Conservation (phyloP, 148 eudicot genomes). For the Chenopodium formosanum region DNA sequence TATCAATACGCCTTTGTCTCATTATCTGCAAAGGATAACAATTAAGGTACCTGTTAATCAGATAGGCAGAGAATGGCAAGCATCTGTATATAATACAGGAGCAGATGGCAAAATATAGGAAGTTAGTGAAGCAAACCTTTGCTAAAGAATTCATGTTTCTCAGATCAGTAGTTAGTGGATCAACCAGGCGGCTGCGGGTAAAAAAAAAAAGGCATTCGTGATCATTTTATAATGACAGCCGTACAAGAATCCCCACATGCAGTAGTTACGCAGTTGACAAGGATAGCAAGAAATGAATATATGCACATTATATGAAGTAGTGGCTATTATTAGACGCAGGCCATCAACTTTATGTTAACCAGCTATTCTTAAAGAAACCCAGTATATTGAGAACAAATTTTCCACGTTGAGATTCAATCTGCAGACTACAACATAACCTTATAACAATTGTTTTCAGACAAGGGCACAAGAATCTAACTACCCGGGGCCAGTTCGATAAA, state of each 20-base stretch:
- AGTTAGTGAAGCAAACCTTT: constrained; percentile 50
- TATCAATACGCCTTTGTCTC: constrained; percentile 95
- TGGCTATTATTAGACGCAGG: neutral
- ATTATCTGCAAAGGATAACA: constrained; percentile 54
- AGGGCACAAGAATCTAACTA: too few relatives aligned
- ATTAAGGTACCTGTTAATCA: neutral
- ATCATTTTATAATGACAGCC: neutral
- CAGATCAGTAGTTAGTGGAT: constrained; percentile 82
- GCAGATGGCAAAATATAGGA: constrained; percentile 1
- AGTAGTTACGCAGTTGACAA: neutral
- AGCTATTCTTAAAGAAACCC: neutral
- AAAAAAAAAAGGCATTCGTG: constrained; percentile 9
- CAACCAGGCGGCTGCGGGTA: constrained; percentile 76
- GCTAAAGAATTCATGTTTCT: constrained; percentile 90
- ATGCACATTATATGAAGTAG: neutral
- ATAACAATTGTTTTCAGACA: neutral
- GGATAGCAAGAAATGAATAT: neutral
- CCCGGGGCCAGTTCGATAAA: neutral
- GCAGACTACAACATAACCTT: neutral
- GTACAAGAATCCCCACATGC: neutral
- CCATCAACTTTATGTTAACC: neutral
- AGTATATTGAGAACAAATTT: neutral
- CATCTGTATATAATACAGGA: neutral
- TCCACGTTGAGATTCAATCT: neutral
- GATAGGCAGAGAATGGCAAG: neutral